Evolutionary conservation across 164 flowering plant genomes (phyloP), one percentile per base, ranked within the genome.

Genomic region (Litsea cubeba): DNA sequence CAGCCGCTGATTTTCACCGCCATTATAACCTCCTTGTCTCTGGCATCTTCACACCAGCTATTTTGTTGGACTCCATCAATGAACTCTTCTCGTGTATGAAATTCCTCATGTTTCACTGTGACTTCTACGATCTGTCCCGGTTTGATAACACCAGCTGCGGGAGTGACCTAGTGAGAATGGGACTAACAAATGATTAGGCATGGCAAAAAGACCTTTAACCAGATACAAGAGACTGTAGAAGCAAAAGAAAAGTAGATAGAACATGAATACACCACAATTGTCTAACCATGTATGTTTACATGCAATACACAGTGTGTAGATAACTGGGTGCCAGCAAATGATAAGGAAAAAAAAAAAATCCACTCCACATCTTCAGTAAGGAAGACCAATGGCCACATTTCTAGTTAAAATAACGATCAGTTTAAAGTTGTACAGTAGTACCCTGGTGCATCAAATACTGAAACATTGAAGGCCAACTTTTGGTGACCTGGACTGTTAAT

Each of bases 41-140:
- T 78, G n/a, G 88, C 84, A 82, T 93, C 97, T 83, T 96, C 97
- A 76, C 83, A 85, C 97, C 97, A 96, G 85, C 88, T 88, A 83
- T 82, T 96, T 68, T 88, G 97, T 40, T 92, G 97, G 60, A 86
- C 72, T 28, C 97, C 97, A 51, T 94, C 99, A 2, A 87, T 90
- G 68, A 83, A 83, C 64, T 88, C 93, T 80, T 91, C 98, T 3
- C 73, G 72, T 20, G 88, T 87, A 51, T 89, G 89, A 74, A 76
- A 80, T 25, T 92, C 97, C 74, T 87, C 87, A 24, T 91, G 95
- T 65, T 78, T 89, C 15, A 96, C 85, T 2, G 87, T 79, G 12
- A 96, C 87, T 77, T 96, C 99, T 50, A 58, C 87, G 32, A 71
- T 79, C 50, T 85, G 84, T 40, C 91, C 93, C 12, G 97, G 89